Evolutionary conservation across 176 grass and related monocot species (phyloP).

Genomic region (Oryza nivara): DNA sequence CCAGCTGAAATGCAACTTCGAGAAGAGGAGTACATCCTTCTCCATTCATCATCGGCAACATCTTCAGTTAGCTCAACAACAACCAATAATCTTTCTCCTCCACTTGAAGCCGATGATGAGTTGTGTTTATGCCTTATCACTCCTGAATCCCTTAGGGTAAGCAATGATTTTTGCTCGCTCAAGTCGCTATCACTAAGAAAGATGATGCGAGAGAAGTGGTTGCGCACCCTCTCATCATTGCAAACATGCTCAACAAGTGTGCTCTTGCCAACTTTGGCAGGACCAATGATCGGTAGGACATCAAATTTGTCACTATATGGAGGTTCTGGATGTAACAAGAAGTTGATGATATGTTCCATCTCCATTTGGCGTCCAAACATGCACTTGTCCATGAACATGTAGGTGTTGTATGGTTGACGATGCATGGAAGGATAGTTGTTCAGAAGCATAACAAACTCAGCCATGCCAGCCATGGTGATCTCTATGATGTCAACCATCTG

Average conservation of each 20-base stretch:
- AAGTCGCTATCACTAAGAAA: not conserved
- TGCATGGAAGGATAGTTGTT: slow-evolving; percentile 22
- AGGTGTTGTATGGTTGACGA: not conserved
- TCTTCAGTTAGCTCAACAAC: not conserved
- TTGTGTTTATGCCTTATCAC: not conserved
- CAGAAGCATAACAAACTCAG: not conserved
- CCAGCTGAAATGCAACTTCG: not conserved
- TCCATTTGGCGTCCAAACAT: slow-evolving; percentile 1
- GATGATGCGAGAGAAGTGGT: not conserved
- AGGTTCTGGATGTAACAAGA: slow-evolving; percentile 10
- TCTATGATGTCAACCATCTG: slow-evolving; percentile 24
- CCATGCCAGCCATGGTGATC: not conserved
- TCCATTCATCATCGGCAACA: not conserved
- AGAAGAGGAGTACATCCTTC: not conserved
- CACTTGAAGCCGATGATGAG: too few species aligned
- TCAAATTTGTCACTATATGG: not conserved
- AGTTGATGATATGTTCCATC: slow-evolving; percentile 6
- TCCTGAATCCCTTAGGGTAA: not conserved
- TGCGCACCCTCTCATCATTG: not conserved
- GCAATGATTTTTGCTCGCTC: not conserved
- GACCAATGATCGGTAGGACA: slow-evolving; percentile 38
- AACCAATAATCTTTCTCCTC: slow-evolving; percentile 20
- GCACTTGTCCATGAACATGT: not conserved
- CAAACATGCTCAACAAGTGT: slow-evolving; percentile 36
- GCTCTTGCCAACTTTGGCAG: slow-evolving; percentile 18